Conservation (phyloP, 345 rosid species). For the Aethionema arabicum region DNA sequence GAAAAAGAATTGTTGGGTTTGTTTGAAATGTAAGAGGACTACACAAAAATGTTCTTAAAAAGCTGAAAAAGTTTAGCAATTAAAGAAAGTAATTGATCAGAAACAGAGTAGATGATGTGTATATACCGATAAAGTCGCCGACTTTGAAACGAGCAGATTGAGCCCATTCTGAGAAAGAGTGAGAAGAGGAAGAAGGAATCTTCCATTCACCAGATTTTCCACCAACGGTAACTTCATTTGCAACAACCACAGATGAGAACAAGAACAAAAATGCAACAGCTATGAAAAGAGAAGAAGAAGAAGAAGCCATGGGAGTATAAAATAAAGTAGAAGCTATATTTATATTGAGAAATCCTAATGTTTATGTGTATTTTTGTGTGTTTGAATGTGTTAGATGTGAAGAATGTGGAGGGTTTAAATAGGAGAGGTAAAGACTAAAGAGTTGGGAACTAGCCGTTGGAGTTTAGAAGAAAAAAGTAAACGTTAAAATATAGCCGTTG, state of each 20-base stretch:
- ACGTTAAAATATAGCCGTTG: conserved; percentile 28
- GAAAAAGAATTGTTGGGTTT: background rate
- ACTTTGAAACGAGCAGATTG: conserved; percentile 56
- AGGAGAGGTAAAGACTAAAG: conserved; percentile 6
- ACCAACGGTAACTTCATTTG: conserved; percentile 55
- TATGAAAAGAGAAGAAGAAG: conserved; percentile 13
- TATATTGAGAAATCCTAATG: background rate
- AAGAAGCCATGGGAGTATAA: conserved; percentile 30
- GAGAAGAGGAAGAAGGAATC: conserved; percentile 53
- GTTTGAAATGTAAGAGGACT: too few species aligned
- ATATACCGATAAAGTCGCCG: conserved; percentile 62
- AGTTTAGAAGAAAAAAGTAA: background rate
- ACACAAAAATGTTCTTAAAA: too few species aligned
- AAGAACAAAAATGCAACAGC: conserved; percentile 13
- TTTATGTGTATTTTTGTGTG: background rate
- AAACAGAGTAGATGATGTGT: background rate
- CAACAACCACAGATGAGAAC: conserved; percentile 35
- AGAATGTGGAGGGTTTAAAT: conserved; percentile 11
- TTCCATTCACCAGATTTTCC: conserved; percentile 61
- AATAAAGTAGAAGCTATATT: background rate
- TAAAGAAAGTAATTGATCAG: background rate
- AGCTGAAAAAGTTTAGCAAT: too few species aligned
- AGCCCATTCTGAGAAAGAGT: conserved; percentile 73
- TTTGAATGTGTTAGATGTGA: conserved; percentile 3
- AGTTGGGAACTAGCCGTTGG: conserved; percentile 30